phyloP scores from a whole-genome alignment of 2,329 filamentous ascomycete species.

The Blastomyces emzantsi region DNA sequence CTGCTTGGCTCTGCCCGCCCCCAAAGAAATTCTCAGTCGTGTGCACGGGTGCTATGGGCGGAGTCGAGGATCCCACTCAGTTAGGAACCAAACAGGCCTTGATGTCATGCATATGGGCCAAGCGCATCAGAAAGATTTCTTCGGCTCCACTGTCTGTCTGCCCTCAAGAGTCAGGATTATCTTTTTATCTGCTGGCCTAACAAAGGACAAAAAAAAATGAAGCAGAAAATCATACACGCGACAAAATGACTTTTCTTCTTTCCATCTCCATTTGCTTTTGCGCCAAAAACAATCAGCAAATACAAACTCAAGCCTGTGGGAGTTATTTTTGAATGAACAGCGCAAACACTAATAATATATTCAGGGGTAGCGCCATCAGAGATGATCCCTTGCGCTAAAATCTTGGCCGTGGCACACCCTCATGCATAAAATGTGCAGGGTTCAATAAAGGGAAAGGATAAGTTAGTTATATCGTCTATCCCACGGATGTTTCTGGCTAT shows the following conservation, averaged over 20 bases:
- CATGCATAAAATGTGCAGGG: conserved; percentile 2
- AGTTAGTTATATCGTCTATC: no score
- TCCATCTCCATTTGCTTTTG: background rate
- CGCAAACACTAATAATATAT: background rate
- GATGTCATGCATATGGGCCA: conserved; percentile 7
- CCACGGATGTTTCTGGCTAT: background rate
- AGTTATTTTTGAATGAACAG: background rate
- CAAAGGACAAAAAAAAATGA: background rate
- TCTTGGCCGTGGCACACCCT: background rate
- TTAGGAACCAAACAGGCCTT: background rate
- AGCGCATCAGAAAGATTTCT: background rate
- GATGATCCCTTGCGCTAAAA: conserved; percentile 3
- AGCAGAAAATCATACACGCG: background rate
- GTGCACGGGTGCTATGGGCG: background rate
- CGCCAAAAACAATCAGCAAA: background rate
- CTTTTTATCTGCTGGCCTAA: background rate
- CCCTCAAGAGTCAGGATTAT: background rate
- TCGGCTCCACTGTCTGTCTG: background rate
- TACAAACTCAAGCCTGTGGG: background rate
- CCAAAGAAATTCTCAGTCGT: background rate
- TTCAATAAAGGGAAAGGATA: background rate
- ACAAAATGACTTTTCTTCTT: background rate
- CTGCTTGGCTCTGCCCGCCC: background rate
- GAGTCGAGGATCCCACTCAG: background rate
- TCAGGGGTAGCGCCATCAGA: conserved; percentile 1